These are phyloP conservation scores for Clonostachys rhizophaga DNA, from an alignment of 2,329 filamentous ascomycete species.

Conservation along the genomic window DNA sequence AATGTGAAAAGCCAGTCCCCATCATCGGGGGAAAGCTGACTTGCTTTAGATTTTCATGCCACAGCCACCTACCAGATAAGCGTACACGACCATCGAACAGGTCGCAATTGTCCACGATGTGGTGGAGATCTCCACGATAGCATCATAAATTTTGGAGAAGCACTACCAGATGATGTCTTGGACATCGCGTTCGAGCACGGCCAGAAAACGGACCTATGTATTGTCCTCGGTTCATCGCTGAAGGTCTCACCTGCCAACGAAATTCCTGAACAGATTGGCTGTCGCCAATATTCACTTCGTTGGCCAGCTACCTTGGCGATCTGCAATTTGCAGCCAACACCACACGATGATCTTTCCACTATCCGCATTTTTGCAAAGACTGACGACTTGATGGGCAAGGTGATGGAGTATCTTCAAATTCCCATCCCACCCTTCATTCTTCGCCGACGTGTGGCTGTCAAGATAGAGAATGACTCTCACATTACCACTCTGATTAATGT, in stretches of 20 bases:
- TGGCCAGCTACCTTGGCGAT: constrained; percentile 26
- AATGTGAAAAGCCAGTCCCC: no score
- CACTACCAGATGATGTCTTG: constrained; percentile 20
- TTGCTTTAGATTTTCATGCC: constrained; percentile 29
- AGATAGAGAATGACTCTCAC: constrained; percentile 9
- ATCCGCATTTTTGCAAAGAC: constrained; percentile 26
- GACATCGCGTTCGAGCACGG: constrained; percentile 26
- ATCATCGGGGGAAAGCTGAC: no score
- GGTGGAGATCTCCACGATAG: constrained; percentile 30
- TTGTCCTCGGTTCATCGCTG: constrained; percentile 39
- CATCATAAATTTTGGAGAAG: constrained; percentile 39
- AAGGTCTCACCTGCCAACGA: constrained; percentile 34
- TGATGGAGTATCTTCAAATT: constrained; percentile 31
- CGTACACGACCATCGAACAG: constrained; percentile 38
- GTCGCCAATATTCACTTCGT: constrained; percentile 6
- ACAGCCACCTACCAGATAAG: constrained; percentile 34
- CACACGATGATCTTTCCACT: constrained; percentile 24
- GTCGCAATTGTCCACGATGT: constrained; percentile 33
- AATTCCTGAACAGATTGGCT: constrained; percentile 28
- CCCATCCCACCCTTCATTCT: constrained; percentile 30
- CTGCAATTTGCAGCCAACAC: constrained; percentile 41
- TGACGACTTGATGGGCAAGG: constrained; percentile 29
- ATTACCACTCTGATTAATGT: constrained; percentile 19
- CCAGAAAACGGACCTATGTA: constrained; percentile 34
- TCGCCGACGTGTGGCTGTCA: constrained; percentile 21